These are phyloP conservation scores for Rhodotorula sp. DNA, from an alignment of 1,284 basidiomycete genomes.

Conservation along the genomic window DNA sequence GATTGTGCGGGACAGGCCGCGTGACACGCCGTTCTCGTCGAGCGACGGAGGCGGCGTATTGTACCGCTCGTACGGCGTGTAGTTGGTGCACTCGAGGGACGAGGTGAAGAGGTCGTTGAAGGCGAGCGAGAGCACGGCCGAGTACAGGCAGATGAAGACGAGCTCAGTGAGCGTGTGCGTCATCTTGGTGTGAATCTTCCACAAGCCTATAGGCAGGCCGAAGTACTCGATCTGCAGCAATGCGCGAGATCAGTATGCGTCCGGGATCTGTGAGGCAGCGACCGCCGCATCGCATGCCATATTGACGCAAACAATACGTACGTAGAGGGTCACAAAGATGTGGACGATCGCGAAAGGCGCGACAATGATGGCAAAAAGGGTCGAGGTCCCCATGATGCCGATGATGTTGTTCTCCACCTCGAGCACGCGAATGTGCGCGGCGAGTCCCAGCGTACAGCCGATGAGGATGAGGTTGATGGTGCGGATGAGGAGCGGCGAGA, in stretches of 20 bases:
- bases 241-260: neutral
- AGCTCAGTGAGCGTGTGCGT: constrained; percentile 60
- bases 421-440: constrained; percentile 67
- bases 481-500: constrained; percentile 68
- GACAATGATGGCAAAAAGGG: constrained; percentile 81
- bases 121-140: constrained; percentile 78
- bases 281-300: too few species aligned
- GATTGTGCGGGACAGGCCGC: constrained; percentile 58
- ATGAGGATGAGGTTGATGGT: constrained; percentile 81
- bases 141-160: constrained; percentile 81
- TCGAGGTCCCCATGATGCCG: constrained; percentile 75
- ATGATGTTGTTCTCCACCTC: constrained; percentile 60
- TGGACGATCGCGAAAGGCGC: constrained; percentile 80
- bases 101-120: constrained; percentile 93
- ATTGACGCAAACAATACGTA: constrained; percentile 26
- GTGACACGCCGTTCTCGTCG: constrained; percentile 61
- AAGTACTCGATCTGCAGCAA: constrained; percentile 76
- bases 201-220: constrained; percentile 82
- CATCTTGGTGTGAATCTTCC: constrained; percentile 61
- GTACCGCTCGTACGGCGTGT: constrained; percentile 46
- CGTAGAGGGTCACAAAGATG: constrained; percentile 71
- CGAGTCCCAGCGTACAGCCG: constrained; percentile 73
- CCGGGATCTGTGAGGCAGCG: too few species aligned
- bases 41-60: constrained; percentile 59
- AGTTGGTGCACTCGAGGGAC: constrained; percentile 67